Percentiles rank a stretch among this genome's conserved stretches.
phyloP scores from a whole-genome alignment of 345 rosid species.

The Mallotus nudiflorus region DNA sequence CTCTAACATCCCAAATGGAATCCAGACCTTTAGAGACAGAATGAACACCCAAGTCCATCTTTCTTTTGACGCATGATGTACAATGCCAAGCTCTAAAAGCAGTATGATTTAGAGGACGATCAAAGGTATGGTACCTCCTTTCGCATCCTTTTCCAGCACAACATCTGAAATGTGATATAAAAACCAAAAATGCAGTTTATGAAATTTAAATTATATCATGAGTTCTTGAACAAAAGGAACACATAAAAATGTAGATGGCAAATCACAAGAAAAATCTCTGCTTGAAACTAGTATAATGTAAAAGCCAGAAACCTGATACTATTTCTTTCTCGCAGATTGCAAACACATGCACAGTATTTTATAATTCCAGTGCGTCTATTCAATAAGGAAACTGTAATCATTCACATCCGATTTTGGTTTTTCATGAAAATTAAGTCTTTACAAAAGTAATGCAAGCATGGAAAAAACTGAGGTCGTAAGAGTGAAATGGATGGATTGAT shows the following conservation, averaged over 20 bases:
- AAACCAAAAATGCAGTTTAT: not conserved
- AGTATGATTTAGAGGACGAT: not conserved
- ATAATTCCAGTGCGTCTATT: not conserved
- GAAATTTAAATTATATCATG: not conserved
- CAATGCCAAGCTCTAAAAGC: slow-evolving; percentile 12
- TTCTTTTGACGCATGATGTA: not conserved
- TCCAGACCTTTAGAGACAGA: slow-evolving; percentile 10
- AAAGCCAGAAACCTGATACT: not conserved
- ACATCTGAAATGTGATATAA: not conserved
- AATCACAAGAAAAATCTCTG: not conserved
- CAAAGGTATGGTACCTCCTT: not conserved
- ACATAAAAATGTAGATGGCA: not conserved
- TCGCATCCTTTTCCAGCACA: not conserved
- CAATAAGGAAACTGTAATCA: no score
- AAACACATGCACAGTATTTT: not conserved
- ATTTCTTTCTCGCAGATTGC: not conserved
- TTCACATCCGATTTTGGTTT: no score
- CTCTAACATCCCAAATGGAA: slow-evolving; percentile 7
- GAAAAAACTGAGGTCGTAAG: no score
- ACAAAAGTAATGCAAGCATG: no score
- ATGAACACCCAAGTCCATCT: slow-evolving; percentile 3
- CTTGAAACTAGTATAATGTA: not conserved
- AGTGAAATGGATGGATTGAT: no score
- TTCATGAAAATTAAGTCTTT: no score
- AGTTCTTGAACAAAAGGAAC: not conserved